Base-by-base conservation (phyloP, 345 rosid species). In the Kernera saxatilis region DNA sequence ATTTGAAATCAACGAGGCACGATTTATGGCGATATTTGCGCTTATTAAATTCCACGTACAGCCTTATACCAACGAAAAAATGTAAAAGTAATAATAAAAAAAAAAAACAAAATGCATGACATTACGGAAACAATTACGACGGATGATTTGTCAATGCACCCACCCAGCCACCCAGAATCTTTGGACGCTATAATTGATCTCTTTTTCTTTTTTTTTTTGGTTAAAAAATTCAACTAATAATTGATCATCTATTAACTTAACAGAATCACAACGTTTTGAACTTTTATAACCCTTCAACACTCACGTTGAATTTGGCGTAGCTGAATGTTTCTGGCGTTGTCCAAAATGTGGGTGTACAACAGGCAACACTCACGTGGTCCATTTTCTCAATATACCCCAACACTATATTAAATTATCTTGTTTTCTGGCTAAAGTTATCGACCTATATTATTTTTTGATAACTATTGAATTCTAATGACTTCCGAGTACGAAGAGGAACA, bases 21-120 rank as follows among this genome's bases (percentile, higher is more conserved):
- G 68, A 70, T 70, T 27, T 18, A 60, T 33, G 67, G 75, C 26
- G 41, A 49, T 59, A 6, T 8, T 59, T 60, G 25, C 40, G 74
- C 60, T 39, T 70, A 50, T 19, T 59, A 61, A 59, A 51, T 26
- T 61, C 52, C 61, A 51, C 75, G 44, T 50, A 50, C 68, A 70
- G 48, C 67, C 21, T 57, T 57, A 23, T 58, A 49, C 27, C 75
- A 61, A 71, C 53, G 17, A 39, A 61, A 51, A 22, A 27, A 18
- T 61, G 53, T 19, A 56, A 12, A 7, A 11, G 15, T n/a, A 17
- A 15, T 41, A 10, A 55, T 8, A 43, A 5, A 5, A 8, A 18
- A 43, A 55, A 14, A 43, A 5, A 5, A 8, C 27, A 43, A 49
- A 35, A 5, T 59, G 49, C 59, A 59, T 48, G 30, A 27, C 37